Evolutionary conservation across 2,329 filamentous ascomycete genomes (phyloP).

Genomic region (Venturiaceae sp.): DNA sequence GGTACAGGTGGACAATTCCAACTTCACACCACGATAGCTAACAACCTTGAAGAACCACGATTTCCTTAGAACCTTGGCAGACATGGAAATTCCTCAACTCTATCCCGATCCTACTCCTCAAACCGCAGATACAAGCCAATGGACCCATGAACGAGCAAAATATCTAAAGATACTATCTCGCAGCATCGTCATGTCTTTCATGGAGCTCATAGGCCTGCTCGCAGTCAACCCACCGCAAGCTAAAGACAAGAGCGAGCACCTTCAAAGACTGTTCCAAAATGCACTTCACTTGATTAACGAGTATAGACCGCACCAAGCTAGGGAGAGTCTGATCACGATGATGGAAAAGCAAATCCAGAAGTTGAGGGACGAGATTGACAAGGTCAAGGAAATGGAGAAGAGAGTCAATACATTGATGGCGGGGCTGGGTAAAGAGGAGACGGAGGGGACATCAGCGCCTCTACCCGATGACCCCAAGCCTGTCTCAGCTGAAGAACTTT

Average conservation of each 20-base stretch:
- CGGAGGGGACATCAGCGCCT: background rate
- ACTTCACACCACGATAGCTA: background rate
- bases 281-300: slow-evolving; percentile 90
- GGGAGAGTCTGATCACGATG: slow-evolving; percentile 76
- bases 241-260: slow-evolving; percentile 62
- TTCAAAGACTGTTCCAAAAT: slow-evolving; percentile 79
- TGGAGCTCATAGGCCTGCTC: slow-evolving; percentile 70
- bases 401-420: slow-evolving; percentile 66
- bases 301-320: slow-evolving; percentile 85
- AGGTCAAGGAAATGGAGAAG: slow-evolving; percentile 55
- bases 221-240: slow-evolving; percentile 54
- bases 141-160: slow-evolving; percentile 41
- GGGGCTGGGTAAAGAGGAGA: slow-evolving; percentile 41
- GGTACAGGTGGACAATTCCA: slow-evolving; percentile 30
- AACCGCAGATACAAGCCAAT: slow-evolving; percentile 36
- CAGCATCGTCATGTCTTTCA: slow-evolving; percentile 77
- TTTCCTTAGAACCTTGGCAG: background rate
- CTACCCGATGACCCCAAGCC: background rate
- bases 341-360: slow-evolving; percentile 77
- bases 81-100: slow-evolving; percentile 16
- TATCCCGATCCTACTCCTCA: slow-evolving; percentile 10
- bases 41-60: slow-evolving; percentile 1
- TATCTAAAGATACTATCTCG: slow-evolving; percentile 72
- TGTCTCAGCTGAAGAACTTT: background rate
- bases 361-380: slow-evolving; percentile 62